Percentiles rank a stretch among this genome's conserved stretches.
Evolutionary conservation across 768 basidiomycete genomes (phyloP).

Genomic region (Calocybe gangraenosa): DNA sequence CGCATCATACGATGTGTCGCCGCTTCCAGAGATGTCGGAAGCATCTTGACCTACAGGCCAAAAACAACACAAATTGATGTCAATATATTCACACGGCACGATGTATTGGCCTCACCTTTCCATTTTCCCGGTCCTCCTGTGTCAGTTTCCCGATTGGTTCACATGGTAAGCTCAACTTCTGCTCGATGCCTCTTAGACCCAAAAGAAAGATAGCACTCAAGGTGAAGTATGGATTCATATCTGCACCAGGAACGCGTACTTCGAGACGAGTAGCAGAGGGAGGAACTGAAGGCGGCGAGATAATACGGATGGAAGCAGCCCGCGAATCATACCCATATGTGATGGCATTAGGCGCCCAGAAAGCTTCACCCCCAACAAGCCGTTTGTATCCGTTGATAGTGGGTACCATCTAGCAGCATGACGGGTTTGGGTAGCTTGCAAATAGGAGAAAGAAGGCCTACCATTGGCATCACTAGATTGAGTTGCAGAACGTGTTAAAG

Average conservation of each 20-base stretch:
- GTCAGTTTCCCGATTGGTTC: conserved; percentile 65
- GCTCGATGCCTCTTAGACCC: conserved; percentile 85
- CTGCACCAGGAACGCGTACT: conserved; percentile 92
- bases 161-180: conserved; percentile 59
- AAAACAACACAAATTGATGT: conserved; percentile 8
- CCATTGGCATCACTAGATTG: conserved; percentile 75
- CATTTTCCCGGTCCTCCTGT: conserved; percentile 52
- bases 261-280: conserved; percentile 85
- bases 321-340: conserved; percentile 97
- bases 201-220: conserved; percentile 84
- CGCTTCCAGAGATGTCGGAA: conserved; percentile 74
- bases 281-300: conserved; percentile 87
- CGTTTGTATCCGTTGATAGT: conserved; percentile 98
- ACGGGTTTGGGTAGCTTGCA: not conserved
- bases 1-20: conserved; percentile 82
- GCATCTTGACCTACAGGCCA: conserved; percentile 53
- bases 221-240: conserved; percentile 92
- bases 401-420: conserved; percentile 62
- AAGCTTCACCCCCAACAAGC: conserved; percentile 87
- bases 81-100: conserved; percentile 12
- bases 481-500: conserved; percentile 1
- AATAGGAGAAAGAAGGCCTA: conserved; percentile 25
- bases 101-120: conserved; percentile 40
- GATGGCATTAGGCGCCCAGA: conserved; percentile 91
- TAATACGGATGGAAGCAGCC: conserved; percentile 86